phyloP scores from a whole-genome alignment of 495 filamentous ascomycete species.

The Jackrogersella minutella region DNA sequence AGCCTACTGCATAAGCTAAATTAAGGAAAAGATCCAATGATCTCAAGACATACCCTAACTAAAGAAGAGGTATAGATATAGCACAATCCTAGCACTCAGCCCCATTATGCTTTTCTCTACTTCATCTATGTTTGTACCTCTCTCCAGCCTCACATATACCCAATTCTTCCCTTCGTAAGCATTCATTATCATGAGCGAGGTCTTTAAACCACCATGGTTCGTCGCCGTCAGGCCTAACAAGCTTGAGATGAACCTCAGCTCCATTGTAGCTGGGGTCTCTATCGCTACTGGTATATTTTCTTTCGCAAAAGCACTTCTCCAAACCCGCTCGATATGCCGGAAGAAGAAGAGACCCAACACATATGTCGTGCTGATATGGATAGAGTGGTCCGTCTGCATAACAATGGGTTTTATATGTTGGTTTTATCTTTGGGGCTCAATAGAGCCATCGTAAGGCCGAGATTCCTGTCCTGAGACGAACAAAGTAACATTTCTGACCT shows the following conservation, averaged over 20 bases:
- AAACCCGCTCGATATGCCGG: not conserved
- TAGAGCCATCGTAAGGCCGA: not conserved
- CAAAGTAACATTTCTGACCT: not conserved
- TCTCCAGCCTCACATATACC: not conserved
- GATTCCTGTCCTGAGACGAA: not conserved
- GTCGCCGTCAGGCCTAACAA: conserved; percentile 1
- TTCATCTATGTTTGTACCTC: not conserved
- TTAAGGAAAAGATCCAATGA: not conserved
- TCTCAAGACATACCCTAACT: not conserved
- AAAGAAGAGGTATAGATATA: not conserved
- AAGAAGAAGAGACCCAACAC: not conserved
- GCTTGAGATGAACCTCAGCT: not conserved
- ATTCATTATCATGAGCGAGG: not conserved
- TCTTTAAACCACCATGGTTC: not conserved
- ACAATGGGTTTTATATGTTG: not conserved
- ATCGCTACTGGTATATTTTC: not conserved
- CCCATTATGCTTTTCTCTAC: too few relatives aligned
- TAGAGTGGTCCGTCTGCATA: conserved; percentile 1
- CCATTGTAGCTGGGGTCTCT: not conserved
- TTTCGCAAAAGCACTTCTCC: not conserved
- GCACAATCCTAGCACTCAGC: not conserved
- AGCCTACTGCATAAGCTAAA: not conserved
- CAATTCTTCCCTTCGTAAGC: not conserved
- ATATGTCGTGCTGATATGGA: not conserved
- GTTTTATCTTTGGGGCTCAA: not conserved